Base-by-base conservation (phyloP, 352 stramenopile species). In the Phytophthora ohioensis region DNA sequence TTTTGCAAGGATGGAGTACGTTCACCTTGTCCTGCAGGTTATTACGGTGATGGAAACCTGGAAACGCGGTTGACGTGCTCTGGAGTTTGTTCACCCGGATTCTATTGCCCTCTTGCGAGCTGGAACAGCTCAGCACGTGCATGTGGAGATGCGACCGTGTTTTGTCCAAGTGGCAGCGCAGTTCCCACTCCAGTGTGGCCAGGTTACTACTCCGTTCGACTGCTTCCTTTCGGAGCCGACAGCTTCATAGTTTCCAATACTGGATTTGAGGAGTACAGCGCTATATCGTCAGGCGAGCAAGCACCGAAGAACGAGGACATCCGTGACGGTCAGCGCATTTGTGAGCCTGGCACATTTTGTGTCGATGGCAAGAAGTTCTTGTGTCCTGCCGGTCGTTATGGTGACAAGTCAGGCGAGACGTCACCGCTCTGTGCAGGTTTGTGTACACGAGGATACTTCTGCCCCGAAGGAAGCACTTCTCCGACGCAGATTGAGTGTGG, bases 361-460 rank as follows among this genome's bases (percentile, higher is more conserved):
- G 39, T 78, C 3, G 63, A 72, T 36, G 87, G 90, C 12, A 73
- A 73, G 8, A 76, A 73, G 17, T 81, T 73, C 17, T 68, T 79
- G 15, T 97, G 90, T 63, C 90, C 90, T 32, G 78, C 72, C 7
- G 90, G 90, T 15, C 66, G 80, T 0, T 92, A 87, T 62, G 87
- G 87, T 0, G 68, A 79, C 34, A 68, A 77, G 13, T 10, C 46
- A 4, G 75, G 73, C 10, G 84, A 92, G 69, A 91, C 75, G 0
- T 88, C 82, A 10, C 55, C 70, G 8, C 61, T 88, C 15, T 96
- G 89, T 71, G 54, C 81, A 5, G 87, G 83, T 0, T 63, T 62
- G n/a, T 96, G 89, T 42, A 75, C 69, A 7, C 80, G 81, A 5
- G 87, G 89, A 1, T 94, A 84, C 64, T 94, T 81, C 49, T 96